Evolutionary conservation across 108 stramenopile species (phyloP).

Genomic region (Nannochloropsis gaditana): DNA sequence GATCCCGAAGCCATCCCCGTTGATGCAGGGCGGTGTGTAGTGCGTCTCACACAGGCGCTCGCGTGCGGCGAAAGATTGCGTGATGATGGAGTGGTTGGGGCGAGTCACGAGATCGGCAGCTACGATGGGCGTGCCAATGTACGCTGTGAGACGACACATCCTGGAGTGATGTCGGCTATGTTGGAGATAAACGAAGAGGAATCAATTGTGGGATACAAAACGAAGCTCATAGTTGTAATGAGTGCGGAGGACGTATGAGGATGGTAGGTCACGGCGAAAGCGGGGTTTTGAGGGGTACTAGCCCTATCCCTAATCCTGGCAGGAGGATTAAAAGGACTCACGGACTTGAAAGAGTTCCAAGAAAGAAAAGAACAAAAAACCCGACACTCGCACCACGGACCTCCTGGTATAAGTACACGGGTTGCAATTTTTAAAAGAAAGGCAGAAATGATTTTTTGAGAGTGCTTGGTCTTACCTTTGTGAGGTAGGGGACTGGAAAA

Average conservation of each 20-base stretch:
- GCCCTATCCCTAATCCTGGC: no score
- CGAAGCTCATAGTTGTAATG: background rate
- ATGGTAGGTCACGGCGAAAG: background rate
- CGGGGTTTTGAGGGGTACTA: background rate
- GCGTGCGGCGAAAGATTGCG: conserved; percentile 2
- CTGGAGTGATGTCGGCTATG: background rate
- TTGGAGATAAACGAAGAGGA: background rate
- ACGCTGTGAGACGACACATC: background rate
- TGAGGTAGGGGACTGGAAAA: no score
- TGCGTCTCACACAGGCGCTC: conserved; percentile 22
- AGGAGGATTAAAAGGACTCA: no score
- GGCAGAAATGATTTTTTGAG: no score
- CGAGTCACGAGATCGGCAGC: conserved; percentile 22
- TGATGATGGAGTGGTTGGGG: conserved; percentile 24
- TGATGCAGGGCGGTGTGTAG: conserved; percentile 26
- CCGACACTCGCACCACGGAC: no score
- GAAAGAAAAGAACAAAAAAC: no score
- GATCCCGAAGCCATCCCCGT: conserved; percentile 46
- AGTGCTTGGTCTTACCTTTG: no score
- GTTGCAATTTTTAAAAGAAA: no score
- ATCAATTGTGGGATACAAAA: background rate
- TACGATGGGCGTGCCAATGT: background rate
- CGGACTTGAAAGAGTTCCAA: no score
- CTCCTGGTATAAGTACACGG: no score
- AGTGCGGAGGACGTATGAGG: background rate